Base-by-base conservation (phyloP, 2,329 filamentous ascomycete species). In the Akanthomyces uredinophilus region DNA sequence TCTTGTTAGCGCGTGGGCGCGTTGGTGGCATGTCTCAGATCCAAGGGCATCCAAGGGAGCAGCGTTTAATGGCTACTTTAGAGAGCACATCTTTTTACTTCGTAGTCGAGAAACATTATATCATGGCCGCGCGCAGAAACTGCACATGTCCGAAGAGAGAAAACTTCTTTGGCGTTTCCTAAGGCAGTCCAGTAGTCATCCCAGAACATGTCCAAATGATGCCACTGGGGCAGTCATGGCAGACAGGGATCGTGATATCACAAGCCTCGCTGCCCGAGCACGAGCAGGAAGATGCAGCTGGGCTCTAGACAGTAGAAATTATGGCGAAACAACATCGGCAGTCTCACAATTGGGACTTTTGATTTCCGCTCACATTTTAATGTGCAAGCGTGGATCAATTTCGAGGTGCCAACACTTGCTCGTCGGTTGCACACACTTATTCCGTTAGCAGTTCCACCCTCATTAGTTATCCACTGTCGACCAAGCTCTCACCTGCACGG, bases 401-500 rank as follows among this genome's bases (percentile, higher is more conserved):
- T 14, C 32, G 8, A 44, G 14, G 27, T 22, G 24, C 41, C 20
- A 46, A 57, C 54, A 57, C 3, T 13, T 57, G n/a, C 18, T 47
- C 3, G 43, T n/a, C 20, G 20, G 46, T 50, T 20, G 41, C 62
- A 56, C 41, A 29, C 50, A 41, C 32, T 18, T 37, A 39, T 47
- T 41, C 39, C 39, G 61, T 47, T 43, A 60, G 43, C 49, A 63
- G 55, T 58, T 58, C 44, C 55, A 56, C 53, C 37, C 32, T 16
- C 27, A 43, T 24, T 47, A 57, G 29, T 24, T 47, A 57, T 39
- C 54, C 54, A 57, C 55, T 50, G 27, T 35, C 43, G 49, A 63
- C 64, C 63, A 55, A 65, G 62, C 60, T 60, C 59, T 41, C 64
- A 53, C 63, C 61, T 64, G 64, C 64, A 61, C 63, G 63, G 66